phyloP scores from a whole-genome alignment of 352 stramenopile species.

The Phytophthora ohioensis region DNA sequence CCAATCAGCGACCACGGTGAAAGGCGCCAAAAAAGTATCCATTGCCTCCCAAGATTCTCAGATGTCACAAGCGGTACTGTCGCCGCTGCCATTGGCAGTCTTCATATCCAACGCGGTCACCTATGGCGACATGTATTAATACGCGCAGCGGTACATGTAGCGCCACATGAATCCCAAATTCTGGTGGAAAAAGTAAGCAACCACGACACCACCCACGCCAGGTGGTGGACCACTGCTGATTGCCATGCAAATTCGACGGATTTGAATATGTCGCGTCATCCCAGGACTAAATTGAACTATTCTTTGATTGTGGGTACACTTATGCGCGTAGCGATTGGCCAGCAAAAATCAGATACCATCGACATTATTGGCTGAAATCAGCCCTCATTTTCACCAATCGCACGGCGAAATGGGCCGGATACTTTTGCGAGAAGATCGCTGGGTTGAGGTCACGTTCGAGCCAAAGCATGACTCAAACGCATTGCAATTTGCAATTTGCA shows the following conservation, averaged over 20 bases:
- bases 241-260: too few species aligned
- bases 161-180: background rate
- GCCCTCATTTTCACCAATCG: background rate
- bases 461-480: too few species aligned
- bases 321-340: constrained; percentile 3
- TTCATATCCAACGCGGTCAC: too few species aligned
- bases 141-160: too few species aligned
- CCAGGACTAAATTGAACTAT: constrained; percentile 6
- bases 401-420: too few species aligned
- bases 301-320: constrained; percentile 13
- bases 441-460: too few species aligned
- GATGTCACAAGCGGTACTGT: constrained; percentile 23
- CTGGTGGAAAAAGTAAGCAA: constrained; percentile 9
- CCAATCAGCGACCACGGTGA: constrained; percentile 16
- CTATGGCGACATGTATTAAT: too few species aligned
- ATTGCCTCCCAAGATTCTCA: constrained; percentile 13
- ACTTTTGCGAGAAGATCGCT: too few species aligned
- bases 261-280: background rate
- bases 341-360: constrained; percentile 23
- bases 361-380: background rate
- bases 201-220: too few species aligned
- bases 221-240: too few species aligned
- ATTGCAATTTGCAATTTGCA: too few species aligned
- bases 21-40: constrained; percentile 24
- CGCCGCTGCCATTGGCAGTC: background rate